Conservation (phyloP, 1,284 basidiomycete species). For the Malassezia slooffiae region DNA sequence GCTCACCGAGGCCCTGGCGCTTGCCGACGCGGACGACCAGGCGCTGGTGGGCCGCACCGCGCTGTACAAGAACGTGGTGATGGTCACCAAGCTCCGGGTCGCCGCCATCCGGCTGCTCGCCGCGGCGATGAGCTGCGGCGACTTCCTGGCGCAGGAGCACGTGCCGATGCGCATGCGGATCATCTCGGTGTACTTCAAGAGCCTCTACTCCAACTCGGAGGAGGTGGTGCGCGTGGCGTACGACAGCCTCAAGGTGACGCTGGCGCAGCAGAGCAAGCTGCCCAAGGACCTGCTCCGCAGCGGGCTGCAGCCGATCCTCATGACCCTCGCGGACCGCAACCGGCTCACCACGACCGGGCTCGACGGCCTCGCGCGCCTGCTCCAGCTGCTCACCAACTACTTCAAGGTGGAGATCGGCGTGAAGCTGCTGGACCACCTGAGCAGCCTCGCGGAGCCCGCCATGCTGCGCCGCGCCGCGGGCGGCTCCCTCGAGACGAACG, state of each 20-base stretch:
- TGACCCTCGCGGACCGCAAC: conserved; percentile 95
- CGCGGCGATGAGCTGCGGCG: conserved; percentile 84
- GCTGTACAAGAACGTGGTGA: conserved; percentile 67
- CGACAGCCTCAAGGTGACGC: conserved; percentile 77
- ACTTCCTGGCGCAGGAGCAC: conserved; percentile 54
- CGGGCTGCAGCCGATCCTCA: conserved; percentile 86
- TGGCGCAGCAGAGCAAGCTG: conserved; percentile 73
- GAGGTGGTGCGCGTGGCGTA: conserved; percentile 95
- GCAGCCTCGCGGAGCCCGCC: conserved; percentile 32
- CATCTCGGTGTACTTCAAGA: conserved; percentile 95
- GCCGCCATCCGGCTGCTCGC: conserved; percentile 87
- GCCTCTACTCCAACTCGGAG: conserved; percentile 80
- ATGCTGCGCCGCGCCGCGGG: conserved; percentile 32
- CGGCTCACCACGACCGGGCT: conserved; percentile 85
- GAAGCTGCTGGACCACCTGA: conserved; percentile 78
- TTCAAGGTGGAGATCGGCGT: conserved; percentile 99
- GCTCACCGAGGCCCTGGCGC: conserved; percentile 81
- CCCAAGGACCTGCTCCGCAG: conserved; percentile 93
- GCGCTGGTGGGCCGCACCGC: conserved; percentile 63
- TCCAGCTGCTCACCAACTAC: conserved; percentile 92
- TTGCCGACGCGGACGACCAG: conserved; percentile 88
- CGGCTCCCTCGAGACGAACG: conserved; percentile 59
- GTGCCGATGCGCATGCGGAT: conserved; percentile 58
- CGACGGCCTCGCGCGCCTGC: conserved; percentile 80
- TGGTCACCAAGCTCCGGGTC: conserved; percentile 83